Evolutionary conservation across 2,329 filamentous ascomycete genomes (phyloP), one percentile per base, ranked within the genome.

Genomic region (Chrysoporthe deuterocubensis): DNA sequence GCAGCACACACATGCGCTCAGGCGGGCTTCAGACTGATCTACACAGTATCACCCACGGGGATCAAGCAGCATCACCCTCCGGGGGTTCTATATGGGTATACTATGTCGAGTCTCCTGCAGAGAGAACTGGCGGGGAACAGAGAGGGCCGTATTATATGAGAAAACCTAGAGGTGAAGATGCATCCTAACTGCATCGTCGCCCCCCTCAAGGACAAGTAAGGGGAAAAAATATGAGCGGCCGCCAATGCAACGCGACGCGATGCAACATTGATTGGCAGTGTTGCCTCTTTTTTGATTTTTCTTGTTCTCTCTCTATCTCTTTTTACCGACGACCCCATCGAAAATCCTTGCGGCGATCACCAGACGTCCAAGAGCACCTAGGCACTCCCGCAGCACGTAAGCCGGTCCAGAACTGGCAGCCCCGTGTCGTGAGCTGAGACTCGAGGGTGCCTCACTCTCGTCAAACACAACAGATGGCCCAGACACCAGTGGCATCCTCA

Each of bases 401-500:
- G 32, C 32, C 7, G 32, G 34, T 40, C n/a, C 2, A 11, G 8
- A n/a, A 40, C 6, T 54, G 54, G 13, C 54, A 32, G 43, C 37
- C 40, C 46, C n/a, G 44, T 65, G 57, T 57, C 50, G 37, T 58
- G 42, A 58, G 62, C 59, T 68, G 66, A 68, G 66, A 68, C 66
- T 56, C n/a, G 58, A 65, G 32, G 43, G 44, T 14, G 58, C 32
- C 48, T 61, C 48, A 65, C 50, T 43, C 48, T 40, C 11, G 26
- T 43, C 50, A 9, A n/a, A 16, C 60, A n/a, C 44, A 40, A 50
- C 6, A 37, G 9, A 18, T 34, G 37, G 58, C 14, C 46, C 60
- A 34, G 40, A 52, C 50, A 54, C 26, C 26, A 32, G 21, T 11
- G 50, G 21, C 13, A 54, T 32, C 16, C 50, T 11, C 43, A 40